Base-by-base conservation (phyloP, 768 basidiomycete species). In the Pilatotrama ljubarskyi region DNA sequence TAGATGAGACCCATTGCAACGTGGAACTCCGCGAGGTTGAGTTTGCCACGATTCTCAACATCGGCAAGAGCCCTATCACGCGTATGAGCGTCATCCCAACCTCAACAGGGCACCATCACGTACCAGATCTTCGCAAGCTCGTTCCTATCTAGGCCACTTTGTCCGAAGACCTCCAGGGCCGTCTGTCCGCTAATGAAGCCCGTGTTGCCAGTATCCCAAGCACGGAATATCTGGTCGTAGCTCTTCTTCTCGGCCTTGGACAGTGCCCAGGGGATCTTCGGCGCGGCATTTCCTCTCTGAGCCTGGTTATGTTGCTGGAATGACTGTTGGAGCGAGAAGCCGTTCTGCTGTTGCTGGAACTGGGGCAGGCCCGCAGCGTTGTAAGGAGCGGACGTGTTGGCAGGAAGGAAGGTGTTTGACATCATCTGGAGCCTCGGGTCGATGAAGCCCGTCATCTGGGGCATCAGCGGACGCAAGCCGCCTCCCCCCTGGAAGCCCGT, bases 1-100 rank as follows among this genome's bases (percentile, higher is more conserved):
- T 95, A 98, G 69, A 99, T 98, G 55, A 98, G 78, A 52, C 92
- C 94, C 96, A 99, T 99, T 0, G 97, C 97, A 59, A 98, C 91
- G 71, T 98, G 94, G 72, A 99, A 99, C 72, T 98, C 97, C 14
- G 92, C 90, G 25, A 96, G 78, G 66, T 97, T 98, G 48, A 98
- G 84, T 73, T 95, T 97, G 22, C 97, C 97, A 22, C 94, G 87
- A 74, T 98, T 93, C 61, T 95, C 90, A 38, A 84, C 82, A 74
- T 99, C 97, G 18, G 95, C 93, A 6, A 98, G 82, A 14, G 85
- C 88, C 96, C 95, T 98, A 48, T 13, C n/a, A 32, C 25, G 29
- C 11, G 18, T 4, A n/a, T 49, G 26, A 59, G 41, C 26, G 5
- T 11, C n/a, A 17, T 29, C 29, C 3, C n/a, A 24, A 14, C 29